phyloP scores from a whole-genome alignment of 352 stramenopile species.

The Globisporangium carolinianum region DNA sequence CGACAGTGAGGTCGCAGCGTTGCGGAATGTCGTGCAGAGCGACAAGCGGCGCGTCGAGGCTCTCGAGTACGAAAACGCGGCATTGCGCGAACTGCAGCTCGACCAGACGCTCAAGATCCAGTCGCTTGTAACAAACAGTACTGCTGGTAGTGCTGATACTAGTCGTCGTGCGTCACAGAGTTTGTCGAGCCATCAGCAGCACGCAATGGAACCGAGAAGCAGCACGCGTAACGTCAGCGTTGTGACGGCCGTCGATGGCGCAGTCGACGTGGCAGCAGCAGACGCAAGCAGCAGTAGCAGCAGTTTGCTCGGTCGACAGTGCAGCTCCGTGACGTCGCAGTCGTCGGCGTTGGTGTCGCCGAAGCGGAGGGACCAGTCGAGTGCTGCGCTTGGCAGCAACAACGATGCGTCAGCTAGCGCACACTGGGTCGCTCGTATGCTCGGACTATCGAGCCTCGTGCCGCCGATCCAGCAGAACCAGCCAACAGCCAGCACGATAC shows the following conservation, averaged over 20 bases:
- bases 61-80: constrained; percentile 51
- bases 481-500: not conserved
- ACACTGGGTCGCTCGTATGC: constrained; percentile 3
- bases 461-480: not conserved
- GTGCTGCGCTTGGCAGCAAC: not conserved
- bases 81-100: constrained; percentile 36
- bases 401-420: not conserved
- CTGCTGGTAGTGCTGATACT: not conserved
- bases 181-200: not conserved
- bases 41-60: constrained; percentile 57
- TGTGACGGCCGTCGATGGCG: too few species aligned
- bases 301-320: not conserved
- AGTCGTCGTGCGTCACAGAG: not conserved
- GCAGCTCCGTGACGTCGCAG: not conserved
- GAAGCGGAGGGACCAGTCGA: constrained; percentile 2
- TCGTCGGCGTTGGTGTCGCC: not conserved
- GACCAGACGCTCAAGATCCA: constrained; percentile 49
- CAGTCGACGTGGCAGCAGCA: not conserved
- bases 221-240: too few species aligned
- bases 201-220: too few species aligned
- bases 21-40: constrained; percentile 49
- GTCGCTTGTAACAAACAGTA: constrained; percentile 25
- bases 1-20: constrained; percentile 37
- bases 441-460: not conserved
- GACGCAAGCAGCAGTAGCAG: not conserved